phyloP scores from a whole-genome alignment of 164 flowering plant genomes.

The Taxillus chinensis region DNA sequence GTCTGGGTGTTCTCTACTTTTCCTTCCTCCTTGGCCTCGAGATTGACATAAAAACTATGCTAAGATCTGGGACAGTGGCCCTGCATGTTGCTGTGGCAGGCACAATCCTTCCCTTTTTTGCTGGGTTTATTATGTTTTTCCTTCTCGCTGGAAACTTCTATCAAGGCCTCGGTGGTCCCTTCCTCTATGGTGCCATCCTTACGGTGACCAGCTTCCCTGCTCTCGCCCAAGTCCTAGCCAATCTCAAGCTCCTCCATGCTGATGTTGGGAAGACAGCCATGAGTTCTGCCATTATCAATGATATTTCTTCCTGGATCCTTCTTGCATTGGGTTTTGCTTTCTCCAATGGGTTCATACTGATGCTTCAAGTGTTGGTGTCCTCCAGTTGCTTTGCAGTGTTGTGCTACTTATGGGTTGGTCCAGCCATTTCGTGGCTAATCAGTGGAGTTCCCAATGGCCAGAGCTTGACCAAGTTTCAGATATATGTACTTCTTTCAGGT shows the following conservation, averaged over 20 bases:
- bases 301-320: conserved; percentile 21
- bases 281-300: conserved; percentile 19
- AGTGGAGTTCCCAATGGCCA: conserved; percentile 7
- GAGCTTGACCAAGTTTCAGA: conserved; percentile 12
- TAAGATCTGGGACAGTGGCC: conserved; percentile 13
- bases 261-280: conserved; percentile 25
- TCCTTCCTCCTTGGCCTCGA: conserved; percentile 30
- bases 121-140: conserved; percentile 13
- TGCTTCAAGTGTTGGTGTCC: neutral
- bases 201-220: conserved; percentile 24
- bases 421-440: conserved; percentile 11
- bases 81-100: conserved; percentile 16
- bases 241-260: conserved; percentile 23
- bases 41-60: conserved; percentile 14
- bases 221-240: conserved; percentile 15
- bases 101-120: conserved; percentile 15
- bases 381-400: conserved; percentile 8
- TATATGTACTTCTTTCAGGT: conserved; percentile 15
- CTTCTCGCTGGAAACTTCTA: neutral
- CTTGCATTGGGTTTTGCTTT: conserved; percentile 5
- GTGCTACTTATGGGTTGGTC: conserved; percentile 18
- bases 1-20: conserved; percentile 16
- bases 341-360: neutral
- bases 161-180: neutral
- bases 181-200: conserved; percentile 23